These are phyloP conservation scores for Cladosporium sp. DNA, from an alignment of 2,329 filamentous ascomycete species.

Conservation along the genomic window DNA sequence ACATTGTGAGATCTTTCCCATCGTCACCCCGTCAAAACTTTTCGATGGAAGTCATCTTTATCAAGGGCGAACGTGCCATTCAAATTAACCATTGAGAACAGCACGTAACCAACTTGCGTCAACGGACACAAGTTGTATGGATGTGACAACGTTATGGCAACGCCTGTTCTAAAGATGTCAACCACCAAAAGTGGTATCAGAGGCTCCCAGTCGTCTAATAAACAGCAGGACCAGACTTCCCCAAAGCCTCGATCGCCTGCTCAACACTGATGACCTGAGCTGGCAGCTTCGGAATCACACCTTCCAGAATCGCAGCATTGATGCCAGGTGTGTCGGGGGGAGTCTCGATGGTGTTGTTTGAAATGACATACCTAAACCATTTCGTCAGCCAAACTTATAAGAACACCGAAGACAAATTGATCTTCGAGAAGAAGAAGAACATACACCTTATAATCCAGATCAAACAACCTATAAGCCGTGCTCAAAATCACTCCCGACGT, in stretches of 20 bases:
- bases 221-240: constrained; percentile 29
- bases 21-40: not conserved
- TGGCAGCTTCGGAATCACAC: constrained; percentile 34
- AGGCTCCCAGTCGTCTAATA: constrained; percentile 23
- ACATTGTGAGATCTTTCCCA: not conserved
- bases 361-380: constrained; percentile 30
- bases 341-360: constrained; percentile 36
- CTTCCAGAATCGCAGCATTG: constrained; percentile 33
- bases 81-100: too few relatives aligned
- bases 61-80: too few relatives aligned
- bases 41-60: too few relatives aligned
- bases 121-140: not conserved
- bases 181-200: not conserved
- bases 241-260: constrained; percentile 34
- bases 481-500: constrained; percentile 47
- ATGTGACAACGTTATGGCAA: not conserved
- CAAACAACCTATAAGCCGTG: constrained; percentile 46
- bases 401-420: not conserved
- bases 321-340: constrained; percentile 28
- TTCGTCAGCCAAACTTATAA: not conserved
- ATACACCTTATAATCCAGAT: constrained; percentile 47
- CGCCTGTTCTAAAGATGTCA: not conserved
- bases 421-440: constrained; percentile 25
- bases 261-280: constrained; percentile 36
- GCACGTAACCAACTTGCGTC: too few relatives aligned